Conservation (phyloP, 2,329 filamentous ascomycete species). For the Penicillium brevicompactum region DNA sequence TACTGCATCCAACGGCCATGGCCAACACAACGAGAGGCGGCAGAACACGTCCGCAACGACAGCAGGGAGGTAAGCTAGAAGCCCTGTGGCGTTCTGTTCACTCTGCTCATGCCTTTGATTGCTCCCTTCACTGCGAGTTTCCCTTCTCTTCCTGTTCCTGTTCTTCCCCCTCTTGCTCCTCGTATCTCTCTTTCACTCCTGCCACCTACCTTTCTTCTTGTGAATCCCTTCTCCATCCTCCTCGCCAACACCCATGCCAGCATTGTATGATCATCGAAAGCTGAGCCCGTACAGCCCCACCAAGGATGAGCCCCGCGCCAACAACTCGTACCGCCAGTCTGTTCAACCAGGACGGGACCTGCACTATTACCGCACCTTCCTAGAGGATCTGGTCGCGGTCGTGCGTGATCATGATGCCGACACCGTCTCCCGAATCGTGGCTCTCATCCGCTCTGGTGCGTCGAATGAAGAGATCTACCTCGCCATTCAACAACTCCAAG, state of each 20-base stretch:
- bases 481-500: constrained; percentile 16
- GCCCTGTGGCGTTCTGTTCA: neutral
- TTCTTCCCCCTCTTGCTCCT: neutral
- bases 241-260: neutral
- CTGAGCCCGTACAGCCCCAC: neutral
- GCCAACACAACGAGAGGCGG: neutral
- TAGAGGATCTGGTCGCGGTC: constrained; percentile 27
- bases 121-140: neutral
- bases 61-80: neutral
- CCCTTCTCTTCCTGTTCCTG: neutral
- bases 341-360: neutral
- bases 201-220: too few species aligned
- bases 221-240: neutral
- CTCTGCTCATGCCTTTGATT: neutral
- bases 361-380: constrained; percentile 29
- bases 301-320: neutral
- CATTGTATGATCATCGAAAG: neutral
- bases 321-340: neutral
- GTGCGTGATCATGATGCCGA: constrained; percentile 26
- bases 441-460: constrained; percentile 32
- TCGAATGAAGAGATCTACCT: constrained; percentile 29
- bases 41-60: neutral
- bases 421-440: constrained; percentile 26
- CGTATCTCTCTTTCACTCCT: neutral
- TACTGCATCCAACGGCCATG: neutral